A percentile compares a stretch with the other conserved stretches of the same genome.
Evolutionary conservation across 495 filamentous ascomycete species (phyloP).

Genomic region (Podospora didyma): DNA sequence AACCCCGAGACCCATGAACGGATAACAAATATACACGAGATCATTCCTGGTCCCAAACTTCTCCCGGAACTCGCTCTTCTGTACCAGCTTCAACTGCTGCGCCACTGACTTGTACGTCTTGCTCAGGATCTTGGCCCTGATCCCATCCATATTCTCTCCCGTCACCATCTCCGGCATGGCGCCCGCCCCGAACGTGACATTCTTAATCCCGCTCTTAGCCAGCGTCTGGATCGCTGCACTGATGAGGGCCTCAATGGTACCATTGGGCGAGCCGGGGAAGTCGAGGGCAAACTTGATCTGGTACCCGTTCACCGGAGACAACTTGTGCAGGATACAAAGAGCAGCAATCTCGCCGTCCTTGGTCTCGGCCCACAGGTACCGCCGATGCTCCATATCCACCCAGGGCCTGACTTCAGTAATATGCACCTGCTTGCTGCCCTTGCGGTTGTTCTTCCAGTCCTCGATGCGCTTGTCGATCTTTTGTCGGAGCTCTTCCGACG

Average conservation of each 20-base stretch:
- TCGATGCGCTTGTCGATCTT: constrained; percentile 66
- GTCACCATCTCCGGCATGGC: constrained; percentile 63
- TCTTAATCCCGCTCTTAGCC: constrained; percentile 55
- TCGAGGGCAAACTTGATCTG: constrained; percentile 87
- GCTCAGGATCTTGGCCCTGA: constrained; percentile 67
- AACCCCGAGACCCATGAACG: constrained; percentile 72
- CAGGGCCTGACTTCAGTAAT: constrained; percentile 80
- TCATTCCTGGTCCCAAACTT: constrained; percentile 79
- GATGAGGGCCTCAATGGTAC: constrained; percentile 76
- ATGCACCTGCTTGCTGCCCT: constrained; percentile 74
- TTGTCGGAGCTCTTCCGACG: constrained; percentile 57
- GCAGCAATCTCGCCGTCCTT: constrained; percentile 63
- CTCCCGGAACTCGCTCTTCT: constrained; percentile 82
- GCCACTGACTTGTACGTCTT: constrained; percentile 74
- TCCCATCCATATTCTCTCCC: constrained; percentile 70
- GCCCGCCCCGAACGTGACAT: constrained; percentile 76
- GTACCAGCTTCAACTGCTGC: constrained; percentile 69
- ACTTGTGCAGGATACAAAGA: constrained; percentile 68
- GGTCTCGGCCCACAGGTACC: constrained; percentile 73
- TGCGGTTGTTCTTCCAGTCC: constrained; percentile 75
- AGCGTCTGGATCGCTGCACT: constrained; percentile 70
- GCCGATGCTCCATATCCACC: constrained; percentile 71
- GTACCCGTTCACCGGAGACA: constrained; percentile 72
- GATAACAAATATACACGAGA: constrained; percentile 77
- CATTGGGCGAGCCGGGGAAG: constrained; percentile 73